phyloP scores from a whole-genome alignment of 257 asterid species.

The Solanum microdontum region DNA sequence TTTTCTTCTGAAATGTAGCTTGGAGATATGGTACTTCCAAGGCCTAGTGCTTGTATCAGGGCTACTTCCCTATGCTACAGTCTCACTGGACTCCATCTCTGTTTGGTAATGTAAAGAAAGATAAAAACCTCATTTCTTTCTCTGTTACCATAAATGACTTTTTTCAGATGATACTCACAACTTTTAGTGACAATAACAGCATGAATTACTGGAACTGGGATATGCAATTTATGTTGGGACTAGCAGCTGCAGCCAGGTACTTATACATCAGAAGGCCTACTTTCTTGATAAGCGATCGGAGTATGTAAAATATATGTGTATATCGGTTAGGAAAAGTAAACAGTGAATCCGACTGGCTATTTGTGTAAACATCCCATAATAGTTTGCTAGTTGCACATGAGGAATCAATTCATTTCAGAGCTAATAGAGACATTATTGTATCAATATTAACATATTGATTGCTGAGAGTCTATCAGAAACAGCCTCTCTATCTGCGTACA shows the following conservation, averaged over 20 bases:
- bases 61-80: slow-evolving; percentile 16
- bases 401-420: not conserved
- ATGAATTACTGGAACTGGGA: slow-evolving; percentile 30
- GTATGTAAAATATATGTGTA: not conserved
- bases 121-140: not conserved
- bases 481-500: not conserved
- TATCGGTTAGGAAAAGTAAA: not conserved
- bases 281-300: not conserved
- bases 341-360: not conserved
- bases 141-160: not conserved
- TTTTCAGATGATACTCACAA: not conserved
- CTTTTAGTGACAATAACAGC: not conserved
- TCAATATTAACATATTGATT: not conserved
- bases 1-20: slow-evolving; percentile 1
- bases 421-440: not conserved
- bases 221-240: slow-evolving; percentile 15
- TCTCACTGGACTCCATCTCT: slow-evolving; percentile 20
- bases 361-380: not conserved
- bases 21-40: slow-evolving; percentile 28
- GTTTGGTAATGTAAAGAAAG: slow-evolving; percentile 8
- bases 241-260: slow-evolving; percentile 20
- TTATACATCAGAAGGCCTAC: not conserved
- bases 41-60: slow-evolving; percentile 24
- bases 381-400: not conserved
- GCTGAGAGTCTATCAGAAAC: not conserved